Percentiles rank a stretch among this genome's conserved stretches.
Conservation (phyloP, 495 filamentous ascomycete genomes). For the Apiosordaria backusii region DNA sequence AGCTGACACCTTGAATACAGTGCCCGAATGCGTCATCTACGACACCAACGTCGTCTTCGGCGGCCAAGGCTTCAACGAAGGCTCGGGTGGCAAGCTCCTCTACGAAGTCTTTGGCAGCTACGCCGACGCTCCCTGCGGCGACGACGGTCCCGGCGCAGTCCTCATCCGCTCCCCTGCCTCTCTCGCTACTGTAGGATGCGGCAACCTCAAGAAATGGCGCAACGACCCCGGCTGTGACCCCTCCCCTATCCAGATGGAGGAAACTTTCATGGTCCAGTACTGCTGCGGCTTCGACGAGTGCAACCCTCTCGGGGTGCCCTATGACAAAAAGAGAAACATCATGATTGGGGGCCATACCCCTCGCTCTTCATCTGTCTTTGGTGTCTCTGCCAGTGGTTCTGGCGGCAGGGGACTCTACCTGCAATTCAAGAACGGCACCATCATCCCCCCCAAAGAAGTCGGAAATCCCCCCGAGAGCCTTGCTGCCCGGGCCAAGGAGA, state of each 20-base stretch:
- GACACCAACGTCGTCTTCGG: conserved; percentile 8
- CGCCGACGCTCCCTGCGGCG: background rate
- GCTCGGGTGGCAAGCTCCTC: background rate
- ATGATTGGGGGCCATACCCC: conserved; percentile 5
- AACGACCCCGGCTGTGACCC: background rate
- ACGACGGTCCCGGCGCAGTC: background rate
- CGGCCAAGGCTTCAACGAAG: conserved; percentile 5
- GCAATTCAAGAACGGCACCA: conserved; percentile 6
- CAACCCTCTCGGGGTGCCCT: background rate
- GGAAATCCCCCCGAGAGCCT: background rate
- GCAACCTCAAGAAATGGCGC: background rate
- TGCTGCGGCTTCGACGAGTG: conserved; percentile 10
- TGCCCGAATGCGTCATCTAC: conserved; percentile 8
- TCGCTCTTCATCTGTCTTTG: background rate
- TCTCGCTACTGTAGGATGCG: background rate
- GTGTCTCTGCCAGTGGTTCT: background rate
- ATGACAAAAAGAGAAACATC: background rate
- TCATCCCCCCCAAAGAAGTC: conserved; percentile 3
- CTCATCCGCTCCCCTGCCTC: conserved; percentile 3
- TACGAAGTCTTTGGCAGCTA: conserved; percentile 5
- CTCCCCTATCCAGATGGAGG: background rate
- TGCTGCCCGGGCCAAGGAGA: background rate
- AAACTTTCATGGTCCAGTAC: conserved; percentile 11
- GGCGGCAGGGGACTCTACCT: background rate
- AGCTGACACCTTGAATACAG: background rate